phyloP scores from a whole-genome alignment of 352 stramenopile genomes.

The Globisporangium rhizosaccharum region DNA sequence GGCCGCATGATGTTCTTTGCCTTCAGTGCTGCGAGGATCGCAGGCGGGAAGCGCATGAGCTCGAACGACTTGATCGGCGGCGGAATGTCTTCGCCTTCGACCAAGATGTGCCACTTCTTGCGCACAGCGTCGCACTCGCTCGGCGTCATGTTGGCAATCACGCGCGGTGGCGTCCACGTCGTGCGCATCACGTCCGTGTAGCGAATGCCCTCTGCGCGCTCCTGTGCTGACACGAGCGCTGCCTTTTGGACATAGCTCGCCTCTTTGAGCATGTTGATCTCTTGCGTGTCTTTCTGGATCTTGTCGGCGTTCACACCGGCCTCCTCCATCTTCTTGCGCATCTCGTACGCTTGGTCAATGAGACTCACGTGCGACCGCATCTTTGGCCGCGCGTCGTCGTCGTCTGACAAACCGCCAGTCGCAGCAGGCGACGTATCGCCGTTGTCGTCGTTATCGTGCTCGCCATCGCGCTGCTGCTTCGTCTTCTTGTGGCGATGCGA shows the following conservation, averaged over 20 bases:
- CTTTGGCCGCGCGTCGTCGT: conserved; percentile 11
- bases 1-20: conserved; percentile 95
- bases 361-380: conserved; percentile 66
- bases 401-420: conserved; percentile 4
- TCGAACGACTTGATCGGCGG: conserved; percentile 96
- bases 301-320: conserved; percentile 77
- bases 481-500: conserved; percentile 7
- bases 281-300: conserved; percentile 75
- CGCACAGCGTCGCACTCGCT: conserved; percentile 88
- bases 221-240: conserved; percentile 90
- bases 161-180: conserved; percentile 88
- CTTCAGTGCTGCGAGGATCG: conserved; percentile 90
- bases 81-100: conserved; percentile 94
- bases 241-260: conserved; percentile 95
- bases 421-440: not conserved
- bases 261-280: conserved; percentile 93
- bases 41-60: conserved; percentile 95
- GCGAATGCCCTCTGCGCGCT: conserved; percentile 89
- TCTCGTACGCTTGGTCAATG: conserved; percentile 79
- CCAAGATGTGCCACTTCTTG: conserved; percentile 98
- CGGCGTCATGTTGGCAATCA: conserved; percentile 83
- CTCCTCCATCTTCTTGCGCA: conserved; percentile 72
- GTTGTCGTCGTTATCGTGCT: conserved; percentile 7
- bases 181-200: conserved; percentile 90
- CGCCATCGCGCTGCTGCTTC: conserved; percentile 1